phyloP scores from a whole-genome alignment of 805 yeast genomes.

The Cyberlindnera nakhonratchasimensis region DNA sequence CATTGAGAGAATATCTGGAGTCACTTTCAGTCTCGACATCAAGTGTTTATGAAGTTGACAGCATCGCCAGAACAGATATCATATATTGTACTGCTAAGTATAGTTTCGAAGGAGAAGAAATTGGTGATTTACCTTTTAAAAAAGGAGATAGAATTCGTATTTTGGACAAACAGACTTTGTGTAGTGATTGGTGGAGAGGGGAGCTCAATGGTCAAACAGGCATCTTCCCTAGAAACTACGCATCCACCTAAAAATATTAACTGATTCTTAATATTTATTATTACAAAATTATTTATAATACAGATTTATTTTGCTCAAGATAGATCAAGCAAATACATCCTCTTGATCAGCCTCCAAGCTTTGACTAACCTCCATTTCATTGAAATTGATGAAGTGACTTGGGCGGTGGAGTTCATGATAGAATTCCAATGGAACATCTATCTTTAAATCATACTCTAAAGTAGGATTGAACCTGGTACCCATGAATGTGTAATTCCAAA shows the following conservation, averaged over 20 bases:
- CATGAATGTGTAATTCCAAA: constrained; percentile 91
- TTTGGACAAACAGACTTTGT: constrained; percentile 22
- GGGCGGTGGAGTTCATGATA: constrained; percentile 89
- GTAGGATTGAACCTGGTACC: constrained; percentile 77
- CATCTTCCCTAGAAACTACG: constrained; percentile 24
- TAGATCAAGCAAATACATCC: constrained; percentile 46
- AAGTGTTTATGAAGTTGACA: neutral
- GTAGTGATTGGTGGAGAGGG: constrained; percentile 27
- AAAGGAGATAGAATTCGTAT: constrained; percentile 43
- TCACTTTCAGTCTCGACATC: neutral
- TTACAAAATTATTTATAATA: constrained; percentile 4
- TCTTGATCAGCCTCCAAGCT: constrained; percentile 62
- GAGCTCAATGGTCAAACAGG: constrained; percentile 20
- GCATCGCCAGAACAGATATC: constrained; percentile 9
- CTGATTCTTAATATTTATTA: no score
- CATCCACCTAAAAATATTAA: constrained; percentile 2
- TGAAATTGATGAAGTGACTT: constrained; percentile 75
- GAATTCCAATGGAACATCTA: constrained; percentile 77
- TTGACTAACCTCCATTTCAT: constrained; percentile 52
- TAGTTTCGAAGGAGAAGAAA: constrained; percentile 34
- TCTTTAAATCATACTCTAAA: constrained; percentile 57
- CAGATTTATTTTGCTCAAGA: neutral
- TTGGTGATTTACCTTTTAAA: constrained; percentile 41
- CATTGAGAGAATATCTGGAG: constrained; percentile 1
- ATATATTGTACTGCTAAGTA: constrained; percentile 38